A percentile compares a stretch with the other conserved stretches of the same genome.
Conservation (phyloP, 805 yeast genomes). For the Wickerhamiella qilinensis region DNA sequence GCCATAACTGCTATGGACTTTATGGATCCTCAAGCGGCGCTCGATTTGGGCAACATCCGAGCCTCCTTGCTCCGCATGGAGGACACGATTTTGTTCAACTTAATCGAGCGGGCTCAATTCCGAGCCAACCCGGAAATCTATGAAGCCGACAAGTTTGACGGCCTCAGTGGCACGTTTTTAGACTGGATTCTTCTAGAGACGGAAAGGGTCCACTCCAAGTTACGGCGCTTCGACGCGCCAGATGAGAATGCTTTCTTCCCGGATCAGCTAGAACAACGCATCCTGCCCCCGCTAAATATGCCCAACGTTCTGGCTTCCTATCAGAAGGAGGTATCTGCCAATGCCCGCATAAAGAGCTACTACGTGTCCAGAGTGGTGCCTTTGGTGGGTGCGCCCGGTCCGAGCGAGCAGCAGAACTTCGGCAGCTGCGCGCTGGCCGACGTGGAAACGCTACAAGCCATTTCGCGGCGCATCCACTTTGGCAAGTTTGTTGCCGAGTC, state of each 20-base stretch:
- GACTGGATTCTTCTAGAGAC: constrained; percentile 72
- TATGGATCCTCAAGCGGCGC: constrained; percentile 63
- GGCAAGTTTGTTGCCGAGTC: constrained; percentile 97
- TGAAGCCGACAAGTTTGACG: constrained; percentile 39
- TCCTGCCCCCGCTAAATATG: constrained; percentile 63
- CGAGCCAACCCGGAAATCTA: constrained; percentile 62
- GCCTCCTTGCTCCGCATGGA: constrained; percentile 82
- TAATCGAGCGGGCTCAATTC: constrained; percentile 88
- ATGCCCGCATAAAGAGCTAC: constrained; percentile 44
- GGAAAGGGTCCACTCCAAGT: constrained; percentile 61
- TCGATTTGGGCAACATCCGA: constrained; percentile 69
- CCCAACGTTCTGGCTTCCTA: constrained; percentile 67
- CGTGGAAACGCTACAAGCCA: constrained; percentile 71
- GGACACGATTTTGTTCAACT: constrained; percentile 82
- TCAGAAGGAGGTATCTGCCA: constrained; percentile 60
- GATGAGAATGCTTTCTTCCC: constrained; percentile 90
- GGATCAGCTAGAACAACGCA: constrained; percentile 28
- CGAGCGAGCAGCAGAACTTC: constrained; percentile 69
- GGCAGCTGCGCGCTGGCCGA: constrained; percentile 81
- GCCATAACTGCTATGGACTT: constrained; percentile 49
- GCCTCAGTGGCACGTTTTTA: constrained; percentile 64
- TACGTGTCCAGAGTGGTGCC: constrained; percentile 71
- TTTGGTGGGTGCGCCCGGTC: constrained; percentile 41
- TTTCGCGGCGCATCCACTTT: constrained; percentile 86
- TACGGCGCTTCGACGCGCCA: constrained; percentile 84